These are phyloP conservation scores for Theobroma grandiflorum DNA, from an alignment of 441 rosid genomes.

Conservation along the genomic window DNA sequence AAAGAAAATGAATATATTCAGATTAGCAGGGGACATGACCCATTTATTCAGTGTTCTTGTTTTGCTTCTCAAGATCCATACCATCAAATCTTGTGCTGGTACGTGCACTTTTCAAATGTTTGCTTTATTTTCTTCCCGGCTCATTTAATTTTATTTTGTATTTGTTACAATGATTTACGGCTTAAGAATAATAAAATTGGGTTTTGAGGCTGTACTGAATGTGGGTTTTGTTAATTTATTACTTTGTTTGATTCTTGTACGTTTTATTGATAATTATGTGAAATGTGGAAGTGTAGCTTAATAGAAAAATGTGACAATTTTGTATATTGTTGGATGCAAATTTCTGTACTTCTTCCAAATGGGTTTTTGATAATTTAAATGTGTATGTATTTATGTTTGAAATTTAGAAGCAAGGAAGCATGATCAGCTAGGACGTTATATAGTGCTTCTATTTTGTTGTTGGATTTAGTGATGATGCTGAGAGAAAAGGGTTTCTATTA, in stretches of 20 bases:
- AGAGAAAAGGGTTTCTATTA: background rate
- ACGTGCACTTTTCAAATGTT: background rate
- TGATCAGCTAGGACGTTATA: background rate
- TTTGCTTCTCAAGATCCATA: conserved; percentile 83
- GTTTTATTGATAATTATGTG: background rate
- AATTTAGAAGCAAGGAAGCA: background rate
- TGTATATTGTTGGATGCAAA: background rate
- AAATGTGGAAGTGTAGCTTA: background rate
- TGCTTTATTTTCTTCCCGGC: background rate
- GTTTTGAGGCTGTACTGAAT: background rate
- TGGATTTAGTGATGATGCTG: background rate
- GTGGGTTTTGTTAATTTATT: conserved; percentile 5
- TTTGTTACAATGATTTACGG: background rate
- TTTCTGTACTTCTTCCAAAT: background rate
- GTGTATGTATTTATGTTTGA: background rate
- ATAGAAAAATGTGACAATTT: background rate
- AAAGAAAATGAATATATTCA: conserved; percentile 68
- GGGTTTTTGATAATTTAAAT: background rate
- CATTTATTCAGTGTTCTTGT: conserved; percentile 78
- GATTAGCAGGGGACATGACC: conserved; percentile 85
- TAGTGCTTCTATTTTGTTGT: background rate
- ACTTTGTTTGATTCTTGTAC: background rate
- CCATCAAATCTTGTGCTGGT: conserved; percentile 86
- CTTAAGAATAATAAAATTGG: background rate
- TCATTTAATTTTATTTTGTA: background rate